Evolutionary conservation across 2,329 filamentous ascomycete genomes (phyloP), one percentile per base, ranked within the genome.

Genomic region (Fusarium sp.): DNA sequence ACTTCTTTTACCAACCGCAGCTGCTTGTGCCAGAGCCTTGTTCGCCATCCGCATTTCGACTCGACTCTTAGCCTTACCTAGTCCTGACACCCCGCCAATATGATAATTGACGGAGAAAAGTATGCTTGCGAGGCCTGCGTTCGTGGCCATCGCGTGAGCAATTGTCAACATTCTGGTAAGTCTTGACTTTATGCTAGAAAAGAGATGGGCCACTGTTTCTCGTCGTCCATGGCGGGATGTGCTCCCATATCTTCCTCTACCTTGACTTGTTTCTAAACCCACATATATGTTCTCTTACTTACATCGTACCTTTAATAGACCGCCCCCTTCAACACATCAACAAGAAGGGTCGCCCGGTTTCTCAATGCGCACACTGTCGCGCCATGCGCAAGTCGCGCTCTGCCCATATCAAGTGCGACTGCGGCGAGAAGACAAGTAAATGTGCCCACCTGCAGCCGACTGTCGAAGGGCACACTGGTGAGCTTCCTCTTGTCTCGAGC

Each of bases 101-200:
- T 95, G 92, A 87, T 95, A 80, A 92, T 95, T 81, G 91, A 97
- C 87, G 95, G 95, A 82, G 94, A 97, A 86, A 98, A 98, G 86
- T 98, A 90, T 86, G 95, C 95, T 83, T 98, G 95, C 87, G 93
- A 97, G 85, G 95, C 95, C 84, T 99, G 96, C 85, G 94, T 99
- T 80, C 92, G 96, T 82, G 96, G 96, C 79, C 96, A 99, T 85
- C 93, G 96, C 80, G 96, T 99, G 79, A 98, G 95, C 91, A 97
- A 96, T 80, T 99, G 96, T 86, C 94, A 95, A 81, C 96, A 99
- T 82, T 88, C 90, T 81, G 94, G 95, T 97, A 89, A 86, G 92
- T 63, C 38, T 22, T 51, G 49, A 28, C 39, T 63, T 39, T 20
- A 58, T 45, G 42, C 20, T 14, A 43, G 34, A 18, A n/a, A 58